A percentile compares a stretch with the other conserved stretches of the same genome.
Conservation (phyloP, 2,329 filamentous ascomycete species). For the Colletotrichum sp. region DNA sequence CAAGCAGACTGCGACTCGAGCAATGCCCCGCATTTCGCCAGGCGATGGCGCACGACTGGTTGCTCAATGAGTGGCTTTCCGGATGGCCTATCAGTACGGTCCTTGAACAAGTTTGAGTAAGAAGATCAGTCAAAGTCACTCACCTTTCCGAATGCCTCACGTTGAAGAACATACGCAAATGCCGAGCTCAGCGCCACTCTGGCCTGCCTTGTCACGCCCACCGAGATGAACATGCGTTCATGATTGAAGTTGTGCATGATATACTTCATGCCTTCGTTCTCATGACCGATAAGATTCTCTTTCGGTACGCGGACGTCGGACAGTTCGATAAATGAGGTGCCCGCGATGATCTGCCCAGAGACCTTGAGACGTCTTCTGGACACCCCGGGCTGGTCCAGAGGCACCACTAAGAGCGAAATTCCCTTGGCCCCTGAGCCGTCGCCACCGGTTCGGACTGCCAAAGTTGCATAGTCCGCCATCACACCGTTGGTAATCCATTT, state of each 20-base stretch:
- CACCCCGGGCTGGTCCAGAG: conserved; percentile 70
- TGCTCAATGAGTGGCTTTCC: conserved; percentile 69
- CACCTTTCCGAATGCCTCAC: conserved; percentile 40
- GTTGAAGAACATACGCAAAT: conserved; percentile 42
- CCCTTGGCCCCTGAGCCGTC: conserved; percentile 64
- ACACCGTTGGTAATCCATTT: conserved; percentile 83
- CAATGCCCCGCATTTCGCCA: conserved; percentile 72
- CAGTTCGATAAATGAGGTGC: conserved; percentile 78
- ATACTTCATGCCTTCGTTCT: conserved; percentile 76
- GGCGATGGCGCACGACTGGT: conserved; percentile 74
- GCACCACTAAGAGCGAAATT: conserved; percentile 72
- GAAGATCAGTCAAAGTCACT: accelerated
- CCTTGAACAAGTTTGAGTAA: not conserved
- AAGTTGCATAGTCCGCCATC: conserved; percentile 70
- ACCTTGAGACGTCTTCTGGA: conserved; percentile 72
- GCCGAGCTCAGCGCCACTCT: conserved; percentile 40
- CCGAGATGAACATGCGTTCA: conserved; percentile 71
- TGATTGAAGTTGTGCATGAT: conserved; percentile 85
- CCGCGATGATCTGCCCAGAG: conserved; percentile 66
- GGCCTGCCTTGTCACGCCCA: conserved; percentile 67
- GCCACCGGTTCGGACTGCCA: conserved; percentile 74
- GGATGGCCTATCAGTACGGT: not conserved
- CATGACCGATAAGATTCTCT: conserved; percentile 71
- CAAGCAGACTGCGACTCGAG: conserved; percentile 75
- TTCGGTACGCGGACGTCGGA: conserved; percentile 77